Base-by-base conservation (phyloP, 2,329 filamentous ascomycete genomes). In the Colletotrichum chlorophyti region DNA sequence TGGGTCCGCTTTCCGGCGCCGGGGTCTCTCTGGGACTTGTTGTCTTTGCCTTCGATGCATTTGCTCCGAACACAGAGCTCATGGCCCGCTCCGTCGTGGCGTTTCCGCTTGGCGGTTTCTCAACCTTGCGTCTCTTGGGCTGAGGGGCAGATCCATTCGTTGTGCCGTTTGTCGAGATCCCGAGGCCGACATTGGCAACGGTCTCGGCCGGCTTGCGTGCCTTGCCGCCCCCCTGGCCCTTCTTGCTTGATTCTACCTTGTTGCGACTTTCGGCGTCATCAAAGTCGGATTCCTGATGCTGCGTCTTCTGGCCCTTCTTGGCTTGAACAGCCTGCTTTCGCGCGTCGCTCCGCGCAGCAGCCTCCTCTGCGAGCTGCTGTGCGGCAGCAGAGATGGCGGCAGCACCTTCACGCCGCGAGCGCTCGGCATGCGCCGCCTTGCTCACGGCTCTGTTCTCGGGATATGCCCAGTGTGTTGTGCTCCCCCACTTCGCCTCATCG, bases 401-500 rank as follows among this genome's bases (percentile, higher is more conserved):
- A 10, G 89, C 90, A 19, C 89, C 90, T 69, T 97, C 93, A 63
- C 91, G 86, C 60, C 92, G 84, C 43, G 90, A 88, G 23, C 89
- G 83, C 70, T 96, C 91, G 27, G 87, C 86, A 40, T 87, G 82
- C 21, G 84, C 86, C n/a, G 82, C 78, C 66, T 83, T 83, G 32
- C 51, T 62, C 29, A 78, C 78, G 29, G 86, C 83, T 64, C 94
- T 89, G 69, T 91, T 92, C 66, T 94, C 91, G 17, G 91, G 90
- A 72, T 98, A 98, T 45, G 94, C 95, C 95, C 95, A 99, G 73
- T 99, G 95, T 49, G 87, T 91, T 58, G 87, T 84, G 75, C 93
- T 98, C 48, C 96, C 95, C 77, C 93, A 89, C 74, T 96, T 91
- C 52, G 95, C 92, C 74, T 98, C 93, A 61, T 97, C 93, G 74